Evolutionary conservation across 441 rosid genomes (phyloP), one percentile per base, ranked within the genome.

Genomic region (Populus hybrid): DNA sequence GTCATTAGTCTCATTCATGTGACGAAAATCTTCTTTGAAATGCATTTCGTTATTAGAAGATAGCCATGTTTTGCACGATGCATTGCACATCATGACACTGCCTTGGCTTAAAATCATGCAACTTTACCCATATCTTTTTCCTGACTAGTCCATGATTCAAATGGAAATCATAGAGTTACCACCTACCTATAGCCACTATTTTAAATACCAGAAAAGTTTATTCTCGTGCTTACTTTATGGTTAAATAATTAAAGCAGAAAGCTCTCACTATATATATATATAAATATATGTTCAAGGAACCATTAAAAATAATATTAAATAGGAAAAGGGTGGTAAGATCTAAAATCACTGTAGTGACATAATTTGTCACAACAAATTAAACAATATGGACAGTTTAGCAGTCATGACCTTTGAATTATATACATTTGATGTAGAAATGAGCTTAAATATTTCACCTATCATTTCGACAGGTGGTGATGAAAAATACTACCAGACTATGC

Each of bases 391-490:
- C 14, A 21, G 23, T 20, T 3, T 6, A 9, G 36, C 36, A 34
- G 46, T 57, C 16, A 61, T 10, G 7, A 0, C 23, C 57, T 21
- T 74, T 28, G 65, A 74, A 30, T 28, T 24, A 2, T 12, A 10
- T 46, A 3, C 18, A 23, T 6, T 10, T 40, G 26, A 67, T 67
- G 11, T 16, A 21, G 66, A 21, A 5, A 30, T 63, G 34, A 18
- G 7, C 28, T 35, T 34, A 11, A 0, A 34, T 34, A 34, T 75
- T 70, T 70, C 4, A 2, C 20, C 5, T 12, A 6, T 69, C 12
- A 32, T n/a, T 24, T 69, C 23, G 46, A 32, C 79, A 95, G 97
- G 98, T 92, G 81, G 96, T 88, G 69, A 87, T 85, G 94, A 89
- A 88, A 79, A 91, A 90, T 69, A 78, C 81, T 1, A 87, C 91